Base-by-base conservation (phyloP, 2,329 filamentous ascomycete species). In the Tolypocladium album region DNA sequence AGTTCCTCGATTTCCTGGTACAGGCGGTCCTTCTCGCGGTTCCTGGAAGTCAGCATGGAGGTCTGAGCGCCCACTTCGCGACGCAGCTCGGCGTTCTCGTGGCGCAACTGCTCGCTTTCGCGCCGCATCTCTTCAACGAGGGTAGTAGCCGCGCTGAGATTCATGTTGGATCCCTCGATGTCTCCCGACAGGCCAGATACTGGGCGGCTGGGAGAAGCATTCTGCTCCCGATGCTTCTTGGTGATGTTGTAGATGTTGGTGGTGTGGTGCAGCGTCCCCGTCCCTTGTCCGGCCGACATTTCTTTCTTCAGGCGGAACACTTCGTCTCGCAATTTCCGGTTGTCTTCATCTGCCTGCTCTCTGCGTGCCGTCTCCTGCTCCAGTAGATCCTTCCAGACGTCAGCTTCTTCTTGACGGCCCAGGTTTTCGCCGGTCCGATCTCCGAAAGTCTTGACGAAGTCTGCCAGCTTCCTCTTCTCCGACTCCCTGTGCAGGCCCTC, bases 1-100 rank as follows among this genome's bases (percentile, higher is more conserved):
- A 99, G 80, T 63, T 97, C 92, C 74, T 99, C 94, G 63, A 97
- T 97, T 71, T 99, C 93, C 70, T 96, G 91, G 72, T 97, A 96
- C 11, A 99, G 80, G 6, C 92, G 86, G 71, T 97, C 92, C 70
- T 96, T 95, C 71, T 99, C 94, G 34, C 92, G 88, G 69, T 97
- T 97, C 31, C 94, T 84, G 42, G 94, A 97, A 1, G 93, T 97
- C 40, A 99, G 82, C 91, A 99, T 97, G 0, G 92, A 97, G 0
- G 92, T 96, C 72, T 99, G 94, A 3, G 94, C 94, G 62, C 92
- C 91, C 38, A 97, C 89, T 72, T 97, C 92, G 59, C 92, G 88
- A 58, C 93, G 86, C 39, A 99, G 75, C 71, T 97, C 93, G 3
- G 91, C 90, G 68, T 97, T 97, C 69, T 97, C 93, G 69, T 93